Percentiles rank a stretch among this genome's conserved stretches.
phyloP scores from a whole-genome alignment of 768 basidiomycete species.

The Podaxis sp. region DNA sequence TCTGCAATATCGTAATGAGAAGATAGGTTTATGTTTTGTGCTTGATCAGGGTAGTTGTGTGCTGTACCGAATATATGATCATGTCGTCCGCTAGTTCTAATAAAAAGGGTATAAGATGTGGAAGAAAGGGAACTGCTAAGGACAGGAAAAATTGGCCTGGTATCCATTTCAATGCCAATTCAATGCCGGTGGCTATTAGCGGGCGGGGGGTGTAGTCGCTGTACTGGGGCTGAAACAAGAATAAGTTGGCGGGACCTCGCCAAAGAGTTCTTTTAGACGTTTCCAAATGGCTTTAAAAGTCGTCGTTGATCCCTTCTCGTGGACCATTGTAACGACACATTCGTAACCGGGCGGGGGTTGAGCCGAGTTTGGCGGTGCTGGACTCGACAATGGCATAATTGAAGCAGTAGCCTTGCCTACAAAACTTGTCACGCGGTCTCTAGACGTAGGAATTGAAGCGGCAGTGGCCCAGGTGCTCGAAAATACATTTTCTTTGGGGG shows the following conservation, averaged over 20 bases:
- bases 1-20: background rate
- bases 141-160: background rate
- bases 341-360: conserved; percentile 36
- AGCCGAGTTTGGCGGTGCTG: conserved; percentile 11
- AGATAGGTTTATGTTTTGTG: background rate
- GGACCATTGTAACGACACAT: conserved; percentile 74
- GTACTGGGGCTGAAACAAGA: conserved; percentile 42
- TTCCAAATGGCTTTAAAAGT: conserved; percentile 80
- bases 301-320: conserved; percentile 90
- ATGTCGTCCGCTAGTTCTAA: background rate
- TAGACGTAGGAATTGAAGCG: conserved; percentile 1
- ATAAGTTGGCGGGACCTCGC: conserved; percentile 30
- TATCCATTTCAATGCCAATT: conserved; percentile 2
- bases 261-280: conserved; percentile 71
- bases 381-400: conserved; percentile 23
- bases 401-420: conserved; percentile 18
- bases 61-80: background rate
- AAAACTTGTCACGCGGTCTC: conserved; percentile 14
- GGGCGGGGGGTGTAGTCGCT: conserved; percentile 38
- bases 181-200: conserved; percentile 29
- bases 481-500: conserved; percentile 22
- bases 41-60: background rate
- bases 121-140: background rate
- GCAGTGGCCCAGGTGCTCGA: conserved; percentile 20
- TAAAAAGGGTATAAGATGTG: background rate